phyloP scores from a whole-genome alignment of 441 rosid genomes.

The Populus hybrid region DNA sequence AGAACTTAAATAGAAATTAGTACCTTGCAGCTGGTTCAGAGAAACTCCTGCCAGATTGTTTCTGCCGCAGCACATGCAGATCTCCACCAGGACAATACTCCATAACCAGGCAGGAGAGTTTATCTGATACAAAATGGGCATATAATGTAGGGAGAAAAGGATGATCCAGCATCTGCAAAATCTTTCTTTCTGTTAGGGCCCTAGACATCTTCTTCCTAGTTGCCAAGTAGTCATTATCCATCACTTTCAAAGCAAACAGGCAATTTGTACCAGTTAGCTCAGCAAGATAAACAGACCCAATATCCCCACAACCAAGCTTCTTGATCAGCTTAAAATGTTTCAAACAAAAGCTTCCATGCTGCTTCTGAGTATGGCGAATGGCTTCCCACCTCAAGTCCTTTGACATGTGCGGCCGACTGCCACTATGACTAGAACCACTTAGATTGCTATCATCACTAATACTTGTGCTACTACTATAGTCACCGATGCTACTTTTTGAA shows the following conservation, averaged over 20 bases:
- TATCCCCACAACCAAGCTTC: slow-evolving; percentile 82
- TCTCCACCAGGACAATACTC: slow-evolving; percentile 90
- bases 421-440: slow-evolving; percentile 51
- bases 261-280: slow-evolving; percentile 58
- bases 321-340: slow-evolving; percentile 65
- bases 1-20: slow-evolving; percentile 1
- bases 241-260: slow-evolving; percentile 73
- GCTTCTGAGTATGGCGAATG: slow-evolving; percentile 48
- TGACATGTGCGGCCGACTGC: slow-evolving; percentile 79
- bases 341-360: slow-evolving; percentile 55
- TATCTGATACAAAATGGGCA: slow-evolving; percentile 62
- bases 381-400: slow-evolving; percentile 78
- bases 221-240: slow-evolving; percentile 66
- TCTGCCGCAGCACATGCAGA: slow-evolving; percentile 76
- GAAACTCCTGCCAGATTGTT: slow-evolving; percentile 60
- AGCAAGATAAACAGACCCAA: slow-evolving; percentile 73
- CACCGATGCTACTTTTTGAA: slow-evolving; percentile 87
- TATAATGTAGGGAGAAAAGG: slow-evolving; percentile 82
- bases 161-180: slow-evolving; percentile 80
- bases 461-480: slow-evolving; percentile 63
- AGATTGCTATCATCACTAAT: slow-evolving; percentile 56
- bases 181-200: slow-evolving; percentile 79
- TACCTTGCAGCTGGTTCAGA: slow-evolving; percentile 78
- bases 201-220: slow-evolving; percentile 67
- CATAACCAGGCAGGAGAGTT: slow-evolving; percentile 73